Conservation (phyloP, 1,284 basidiomycete species). For the Kalmanozyma brasiliensis region DNA sequence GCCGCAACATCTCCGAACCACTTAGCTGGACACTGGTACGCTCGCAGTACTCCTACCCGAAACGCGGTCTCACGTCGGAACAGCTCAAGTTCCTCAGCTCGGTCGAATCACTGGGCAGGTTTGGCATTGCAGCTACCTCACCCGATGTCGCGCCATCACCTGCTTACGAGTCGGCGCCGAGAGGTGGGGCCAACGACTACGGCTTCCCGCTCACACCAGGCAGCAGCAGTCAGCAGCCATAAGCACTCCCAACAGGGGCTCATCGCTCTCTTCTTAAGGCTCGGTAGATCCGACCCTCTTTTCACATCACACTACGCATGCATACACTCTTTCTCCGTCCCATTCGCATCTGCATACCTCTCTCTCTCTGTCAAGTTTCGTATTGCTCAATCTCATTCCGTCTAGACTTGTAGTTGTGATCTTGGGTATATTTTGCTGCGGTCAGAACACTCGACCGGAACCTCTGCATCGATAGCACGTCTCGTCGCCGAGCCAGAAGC, state of each 20-base stretch:
- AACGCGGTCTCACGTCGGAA: slow-evolving; percentile 30
- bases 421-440: slow-evolving; percentile 4
- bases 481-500: slow-evolving; percentile 53
- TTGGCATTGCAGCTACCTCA: slow-evolving; percentile 22
- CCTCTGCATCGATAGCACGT: slow-evolving; percentile 42
- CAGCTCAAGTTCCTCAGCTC: slow-evolving; percentile 48
- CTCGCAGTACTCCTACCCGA: slow-evolving; percentile 42
- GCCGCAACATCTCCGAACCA: slow-evolving; percentile 36
- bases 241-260: no score
- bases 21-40: slow-evolving; percentile 41
- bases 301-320: not conserved
- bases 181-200: slow-evolving; percentile 14
- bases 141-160: slow-evolving; percentile 11
- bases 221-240: no score
- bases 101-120: slow-evolving; percentile 45
- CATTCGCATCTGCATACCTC: slow-evolving; percentile 15
- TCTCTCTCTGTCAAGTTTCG: not conserved
- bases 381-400: no score
- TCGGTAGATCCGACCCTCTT: no score
- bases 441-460: slow-evolving; percentile 26
- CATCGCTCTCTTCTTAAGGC: not conserved
- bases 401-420: not conserved
- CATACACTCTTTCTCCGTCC: slow-evolving; percentile 4
- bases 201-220: slow-evolving; percentile 20
- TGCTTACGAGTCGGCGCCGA: slow-evolving; percentile 15